Conservation (phyloP, 75 land plant species). For the Adiantum capillusveneris region DNA sequence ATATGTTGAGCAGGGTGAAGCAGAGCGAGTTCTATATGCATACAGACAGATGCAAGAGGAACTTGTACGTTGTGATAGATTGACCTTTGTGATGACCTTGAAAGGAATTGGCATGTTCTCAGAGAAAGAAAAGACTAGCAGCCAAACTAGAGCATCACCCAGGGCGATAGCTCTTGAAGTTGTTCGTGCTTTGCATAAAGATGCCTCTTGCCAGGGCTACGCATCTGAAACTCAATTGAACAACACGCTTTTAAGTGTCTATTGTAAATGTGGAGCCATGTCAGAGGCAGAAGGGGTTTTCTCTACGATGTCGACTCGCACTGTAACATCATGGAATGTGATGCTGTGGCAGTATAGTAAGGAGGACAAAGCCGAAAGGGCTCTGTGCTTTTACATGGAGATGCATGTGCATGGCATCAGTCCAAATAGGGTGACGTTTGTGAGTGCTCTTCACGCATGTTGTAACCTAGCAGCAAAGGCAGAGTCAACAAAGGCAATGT, state of each 20-base stretch:
- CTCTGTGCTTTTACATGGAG: background rate
- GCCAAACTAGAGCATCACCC: background rate
- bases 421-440: slow-evolving; percentile 4
- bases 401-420: slow-evolving; percentile 2
- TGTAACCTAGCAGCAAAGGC: background rate
- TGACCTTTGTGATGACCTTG: background rate
- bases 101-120: background rate
- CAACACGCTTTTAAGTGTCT: slow-evolving; percentile 1
- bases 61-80: background rate
- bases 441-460: slow-evolving; percentile 10
- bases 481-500: background rate
- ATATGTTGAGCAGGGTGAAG: slow-evolving; percentile 12
- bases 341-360: slow-evolving; percentile 5
- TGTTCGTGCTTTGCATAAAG: background rate
- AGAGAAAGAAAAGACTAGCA: background rate
- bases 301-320: background rate
- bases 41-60: slow-evolving; percentile 27
- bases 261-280: slow-evolving; percentile 1
- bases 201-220: background rate
- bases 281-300: background rate
- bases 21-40: slow-evolving; percentile 16
- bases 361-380: slow-evolving; percentile 1
- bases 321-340: slow-evolving; percentile 6
- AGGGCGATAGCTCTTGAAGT: background rate
- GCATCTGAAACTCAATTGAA: background rate